Evolutionary conservation across 495 filamentous ascomycete genomes (phyloP).

Genomic region (Neurospora sp.): DNA sequence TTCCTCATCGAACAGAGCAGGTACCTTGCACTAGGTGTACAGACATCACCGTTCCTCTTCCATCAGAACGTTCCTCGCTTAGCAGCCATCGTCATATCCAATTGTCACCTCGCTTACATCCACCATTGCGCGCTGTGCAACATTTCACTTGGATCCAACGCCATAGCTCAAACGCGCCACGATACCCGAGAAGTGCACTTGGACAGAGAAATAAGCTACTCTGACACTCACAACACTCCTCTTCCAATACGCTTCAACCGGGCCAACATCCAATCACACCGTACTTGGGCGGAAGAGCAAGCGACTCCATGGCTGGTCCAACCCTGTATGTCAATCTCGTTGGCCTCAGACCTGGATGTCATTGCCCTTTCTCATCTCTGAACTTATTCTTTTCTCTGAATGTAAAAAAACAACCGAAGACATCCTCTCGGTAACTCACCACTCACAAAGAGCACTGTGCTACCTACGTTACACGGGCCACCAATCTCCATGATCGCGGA

Average conservation of each 20-base stretch:
- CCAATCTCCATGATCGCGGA: neutral
- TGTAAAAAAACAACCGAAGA: neutral
- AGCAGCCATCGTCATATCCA: neutral
- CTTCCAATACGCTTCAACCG: neutral
- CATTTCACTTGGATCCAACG: neutral
- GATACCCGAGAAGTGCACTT: neutral
- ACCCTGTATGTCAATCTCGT: neutral
- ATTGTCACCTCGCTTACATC: neutral
- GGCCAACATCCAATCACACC: neutral
- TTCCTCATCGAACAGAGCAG: neutral
- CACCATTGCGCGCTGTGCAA: neutral
- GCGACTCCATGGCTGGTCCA: neutral
- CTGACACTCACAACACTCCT: neutral
- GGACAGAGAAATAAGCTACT: neutral
- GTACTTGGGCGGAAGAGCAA: neutral
- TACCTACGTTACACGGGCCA: neutral
- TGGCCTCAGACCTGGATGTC: neutral
- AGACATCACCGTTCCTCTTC: neutral
- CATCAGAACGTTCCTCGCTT: neutral
- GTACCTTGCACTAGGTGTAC: neutral
- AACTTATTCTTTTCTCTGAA: neutral
- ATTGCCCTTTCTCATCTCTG: neutral
- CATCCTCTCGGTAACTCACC: neutral
- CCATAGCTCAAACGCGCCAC: neutral
- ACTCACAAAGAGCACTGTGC: neutral